Evolutionary conservation across 2,329 filamentous ascomycete species (phyloP), one percentile per base, ranked within the genome.

Genomic region (Teratosphaeria viscida): DNA sequence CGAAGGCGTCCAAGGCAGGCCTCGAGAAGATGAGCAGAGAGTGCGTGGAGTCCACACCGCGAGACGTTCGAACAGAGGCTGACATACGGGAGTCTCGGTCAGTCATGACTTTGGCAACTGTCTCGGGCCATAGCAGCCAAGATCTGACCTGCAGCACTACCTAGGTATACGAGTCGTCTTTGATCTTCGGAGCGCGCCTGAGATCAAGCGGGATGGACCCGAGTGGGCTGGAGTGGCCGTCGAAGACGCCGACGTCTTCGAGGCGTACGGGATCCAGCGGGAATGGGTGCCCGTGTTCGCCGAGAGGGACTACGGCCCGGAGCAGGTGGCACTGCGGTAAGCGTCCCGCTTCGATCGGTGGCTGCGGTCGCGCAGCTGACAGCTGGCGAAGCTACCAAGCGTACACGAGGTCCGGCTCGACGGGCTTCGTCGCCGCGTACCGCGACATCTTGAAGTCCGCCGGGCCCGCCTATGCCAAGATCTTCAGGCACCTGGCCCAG

Each of bases 371-470:
- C 16, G n/a, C 4, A 49, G 19, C 43, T 49, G 43, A 49, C 16
- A 49, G 43, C 19, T 23, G 2, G 43, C 43, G n/a, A 49, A 49
- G 43, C 1, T 86, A 83, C 62, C 74, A 75, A 39, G 76, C 83
- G 63, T 90, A 89, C 72, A 80, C 82, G 32, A 74, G 76, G 12
- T 74, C 78, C n/a, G 79, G 80, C 0, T 73, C 55, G 7, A 73
- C 78, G 71, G 85, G 86, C 10, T 88, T 89, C 66, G 78, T 84
- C 2, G 73, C 78, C 59, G 86, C 85, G 1, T 89, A 89, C 72
- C 73, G 72, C 27, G 79, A 81, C 63, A 89, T 89, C 60, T 74
- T 88, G 39, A 70, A 74, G 8, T 73, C 78, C 27, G 85, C 77
- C 0, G 78, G 79, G 0, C 72, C 76, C 7, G 77, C 81, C 1